These are phyloP conservation scores for Galeopsis tetrahit DNA, from an alignment of 257 asterid genomes.

Conservation along the genomic window DNA sequence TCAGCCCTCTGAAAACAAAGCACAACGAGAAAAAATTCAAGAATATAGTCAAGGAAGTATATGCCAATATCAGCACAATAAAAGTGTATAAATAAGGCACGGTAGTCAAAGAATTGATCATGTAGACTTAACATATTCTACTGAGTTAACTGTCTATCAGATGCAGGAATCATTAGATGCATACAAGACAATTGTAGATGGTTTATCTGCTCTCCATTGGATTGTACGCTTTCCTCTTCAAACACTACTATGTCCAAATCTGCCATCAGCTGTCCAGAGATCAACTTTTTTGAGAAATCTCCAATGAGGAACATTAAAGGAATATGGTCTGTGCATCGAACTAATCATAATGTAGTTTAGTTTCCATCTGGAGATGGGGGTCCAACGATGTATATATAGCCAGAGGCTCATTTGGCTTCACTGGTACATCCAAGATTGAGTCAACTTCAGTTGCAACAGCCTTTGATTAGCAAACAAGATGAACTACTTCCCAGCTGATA, in stretches of 20 bases:
- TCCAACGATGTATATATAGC: slow-evolving; percentile 83
- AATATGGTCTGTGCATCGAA: slow-evolving; percentile 84
- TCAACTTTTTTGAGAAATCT: slow-evolving; percentile 86
- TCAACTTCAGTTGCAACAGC: no score
- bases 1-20: no score
- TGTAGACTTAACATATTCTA: no score
- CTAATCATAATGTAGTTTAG: slow-evolving; percentile 53
- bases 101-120: no score
- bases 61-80: no score
- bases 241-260: slow-evolving; percentile 72
- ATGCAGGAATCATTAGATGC: no score
- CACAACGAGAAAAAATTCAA: no score
- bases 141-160: neutral
- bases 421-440: slow-evolving; percentile 76
- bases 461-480: no score
- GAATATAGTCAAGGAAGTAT: no score
- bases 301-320: slow-evolving; percentile 84
- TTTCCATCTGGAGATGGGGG: slow-evolving; percentile 86
- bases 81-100: no score
- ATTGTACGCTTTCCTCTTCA: slow-evolving; percentile 90
- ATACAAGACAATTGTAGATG: slow-evolving; percentile 87
- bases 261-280: slow-evolving; percentile 84
- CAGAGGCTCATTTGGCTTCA: slow-evolving; percentile 18
- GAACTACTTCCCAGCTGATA: no score
- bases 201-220: slow-evolving; percentile 92